These are phyloP conservation scores for Kalanchoe fedtschenkoi DNA, from an alignment of 164 flowering plant species.

Conservation along the genomic window DNA sequence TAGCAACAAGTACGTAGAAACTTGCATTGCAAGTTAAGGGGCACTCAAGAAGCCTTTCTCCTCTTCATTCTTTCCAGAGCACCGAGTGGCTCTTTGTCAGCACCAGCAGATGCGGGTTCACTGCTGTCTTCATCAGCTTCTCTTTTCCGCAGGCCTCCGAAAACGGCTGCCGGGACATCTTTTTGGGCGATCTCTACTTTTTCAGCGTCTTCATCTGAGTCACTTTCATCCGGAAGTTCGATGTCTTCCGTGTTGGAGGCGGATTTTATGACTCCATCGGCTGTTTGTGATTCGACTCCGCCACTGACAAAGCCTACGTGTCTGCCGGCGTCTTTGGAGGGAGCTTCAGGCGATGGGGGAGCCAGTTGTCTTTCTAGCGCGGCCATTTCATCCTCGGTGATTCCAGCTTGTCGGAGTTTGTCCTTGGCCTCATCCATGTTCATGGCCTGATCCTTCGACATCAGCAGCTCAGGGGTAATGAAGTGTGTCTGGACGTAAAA, in stretches of 20 bases:
- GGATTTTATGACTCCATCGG: slow-evolving; percentile 32
- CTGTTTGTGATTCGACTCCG: slow-evolving; percentile 52
- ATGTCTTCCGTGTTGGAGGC: slow-evolving; percentile 63
- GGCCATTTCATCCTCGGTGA: slow-evolving; percentile 90
- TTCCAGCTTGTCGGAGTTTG: slow-evolving; percentile 66
- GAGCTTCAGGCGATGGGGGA: slow-evolving; percentile 24
- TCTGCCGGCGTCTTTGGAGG: slow-evolving; percentile 28
- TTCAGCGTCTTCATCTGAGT: slow-evolving; percentile 48
- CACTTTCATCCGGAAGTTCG: slow-evolving; percentile 71
- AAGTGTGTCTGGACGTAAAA: slow-evolving; percentile 60
- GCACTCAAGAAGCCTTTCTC: slow-evolving; percentile 9
- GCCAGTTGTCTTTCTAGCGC: slow-evolving; percentile 72
- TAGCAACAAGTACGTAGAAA: too few species aligned
- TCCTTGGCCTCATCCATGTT: slow-evolving; percentile 70
- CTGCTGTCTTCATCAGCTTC: slow-evolving; percentile 24
- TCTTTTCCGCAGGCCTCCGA: slow-evolving; percentile 62
- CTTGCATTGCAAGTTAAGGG: too few species aligned
- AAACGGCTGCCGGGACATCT: slow-evolving; percentile 75
- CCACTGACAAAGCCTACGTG: slow-evolving; percentile 83
- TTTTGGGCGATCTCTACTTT: slow-evolving; percentile 66
- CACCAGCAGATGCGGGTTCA: slow-evolving; percentile 24
- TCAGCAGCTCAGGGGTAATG: slow-evolving; percentile 74
- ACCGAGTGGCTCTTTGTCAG: slow-evolving; percentile 39
- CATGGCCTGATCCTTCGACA: slow-evolving; percentile 72
- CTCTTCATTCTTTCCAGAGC: slow-evolving; percentile 80